A percentile compares a stretch with the other conserved stretches of the same genome.
Conservation (phyloP, 129 eudicot genomes). For the Helichrysum umbraculigerum region DNA sequence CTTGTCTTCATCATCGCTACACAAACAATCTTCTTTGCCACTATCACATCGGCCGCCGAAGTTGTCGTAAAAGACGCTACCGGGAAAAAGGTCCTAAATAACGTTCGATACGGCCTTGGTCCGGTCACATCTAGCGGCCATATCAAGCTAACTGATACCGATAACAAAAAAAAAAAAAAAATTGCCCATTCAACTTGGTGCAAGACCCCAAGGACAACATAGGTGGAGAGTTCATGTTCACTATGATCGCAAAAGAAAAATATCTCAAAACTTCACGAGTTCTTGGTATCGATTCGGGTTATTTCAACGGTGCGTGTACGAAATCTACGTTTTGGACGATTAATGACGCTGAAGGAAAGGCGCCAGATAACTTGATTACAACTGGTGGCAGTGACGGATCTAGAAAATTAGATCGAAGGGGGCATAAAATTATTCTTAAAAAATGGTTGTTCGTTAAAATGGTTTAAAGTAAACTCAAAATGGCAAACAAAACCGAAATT, state of each 20-base stretch:
- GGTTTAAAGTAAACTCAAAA: too few relatives aligned
- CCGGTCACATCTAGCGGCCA: conserved; percentile 16
- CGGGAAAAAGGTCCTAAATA: conserved; percentile 20
- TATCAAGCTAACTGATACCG: conserved; percentile 21
- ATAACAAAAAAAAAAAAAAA: not conserved
- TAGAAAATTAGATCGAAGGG: too few relatives aligned
- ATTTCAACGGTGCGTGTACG: not conserved
- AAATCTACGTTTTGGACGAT: not conserved
- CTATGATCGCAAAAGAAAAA: not conserved
- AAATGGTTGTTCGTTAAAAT: too few relatives aligned
- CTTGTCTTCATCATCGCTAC: not conserved
- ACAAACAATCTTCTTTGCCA: not conserved
- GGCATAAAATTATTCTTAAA: too few relatives aligned
- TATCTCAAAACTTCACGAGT: not conserved
- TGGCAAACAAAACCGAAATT: too few relatives aligned
- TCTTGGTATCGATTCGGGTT: conserved; percentile 12
- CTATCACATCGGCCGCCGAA: not conserved
- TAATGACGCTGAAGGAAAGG: conserved; percentile 5
- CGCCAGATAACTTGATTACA: not conserved
- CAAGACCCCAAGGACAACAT: conserved; percentile 18
- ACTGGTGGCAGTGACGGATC: too few relatives aligned
- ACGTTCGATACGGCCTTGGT: conserved; percentile 17
- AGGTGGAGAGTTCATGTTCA: conserved; percentile 8
- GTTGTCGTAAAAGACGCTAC: not conserved
- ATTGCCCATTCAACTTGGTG: not conserved